A percentile compares a stretch with the other conserved stretches of the same genome.
phyloP scores from a whole-genome alignment of 2,329 filamentous ascomycete genomes.

The Colletotrichum agaves region DNA sequence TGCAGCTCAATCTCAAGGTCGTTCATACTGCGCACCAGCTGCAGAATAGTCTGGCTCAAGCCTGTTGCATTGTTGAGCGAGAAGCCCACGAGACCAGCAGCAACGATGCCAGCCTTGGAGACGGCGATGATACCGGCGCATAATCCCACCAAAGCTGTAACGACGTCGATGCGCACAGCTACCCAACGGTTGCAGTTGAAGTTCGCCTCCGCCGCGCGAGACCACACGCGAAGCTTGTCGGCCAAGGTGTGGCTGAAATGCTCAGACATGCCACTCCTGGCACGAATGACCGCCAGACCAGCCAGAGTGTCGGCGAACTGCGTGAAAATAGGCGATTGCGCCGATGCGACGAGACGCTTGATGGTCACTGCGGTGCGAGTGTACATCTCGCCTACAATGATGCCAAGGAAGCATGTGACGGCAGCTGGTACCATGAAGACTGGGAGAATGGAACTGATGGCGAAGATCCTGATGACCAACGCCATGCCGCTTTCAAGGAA shows the following conservation, averaged over 20 bases:
- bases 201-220: conserved; percentile 59
- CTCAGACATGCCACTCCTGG: conserved; percentile 52
- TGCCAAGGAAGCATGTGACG: conserved; percentile 56
- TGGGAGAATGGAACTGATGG: conserved; percentile 63
- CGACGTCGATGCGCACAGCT: conserved; percentile 63
- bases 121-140: conserved; percentile 64
- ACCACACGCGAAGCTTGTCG: conserved; percentile 58
- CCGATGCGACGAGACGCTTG: conserved; percentile 57
- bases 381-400: conserved; percentile 61
- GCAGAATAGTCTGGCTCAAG: conserved; percentile 61
- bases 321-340: conserved; percentile 65
- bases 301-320: conserved; percentile 65
- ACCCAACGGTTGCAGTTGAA: conserved; percentile 70
- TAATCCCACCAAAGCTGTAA: conserved; percentile 63
- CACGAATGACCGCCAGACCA: conserved; percentile 62
- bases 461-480: conserved; percentile 57
- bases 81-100: conserved; percentile 65
- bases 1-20: conserved; percentile 68
- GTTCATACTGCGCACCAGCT: conserved; percentile 64
- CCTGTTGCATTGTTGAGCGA: conserved; percentile 67
- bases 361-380: conserved; percentile 60
- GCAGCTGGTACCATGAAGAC: conserved; percentile 60
- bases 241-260: conserved; percentile 62
- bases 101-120: conserved; percentile 56
- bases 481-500: conserved; percentile 55